phyloP scores from a whole-genome alignment of 2,329 filamentous ascomycete genomes.

The Alternaria sp. region DNA sequence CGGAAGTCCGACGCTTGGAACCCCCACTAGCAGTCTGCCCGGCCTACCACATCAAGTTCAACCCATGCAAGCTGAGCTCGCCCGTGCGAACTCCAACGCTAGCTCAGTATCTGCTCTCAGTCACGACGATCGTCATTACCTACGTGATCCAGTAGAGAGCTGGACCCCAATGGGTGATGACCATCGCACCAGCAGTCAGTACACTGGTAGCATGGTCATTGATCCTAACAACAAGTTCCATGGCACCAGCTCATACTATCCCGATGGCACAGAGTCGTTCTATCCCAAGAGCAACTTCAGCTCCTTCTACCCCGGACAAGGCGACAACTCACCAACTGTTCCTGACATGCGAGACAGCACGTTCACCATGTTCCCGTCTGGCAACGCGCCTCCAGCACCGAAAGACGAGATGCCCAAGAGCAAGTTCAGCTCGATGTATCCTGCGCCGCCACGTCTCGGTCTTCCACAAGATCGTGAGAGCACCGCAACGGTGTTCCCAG shows the following conservation, averaged over 20 bases:
- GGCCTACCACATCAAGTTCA: constrained; percentile 47
- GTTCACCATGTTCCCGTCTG: constrained; percentile 41
- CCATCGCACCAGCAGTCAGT: constrained; percentile 54
- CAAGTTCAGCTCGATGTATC: constrained; percentile 40
- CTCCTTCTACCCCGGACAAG: constrained; percentile 53
- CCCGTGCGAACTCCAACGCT: constrained; percentile 47
- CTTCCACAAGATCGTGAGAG: constrained; percentile 61
- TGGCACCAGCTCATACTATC: constrained; percentile 61
- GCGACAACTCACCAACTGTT: constrained; percentile 56
- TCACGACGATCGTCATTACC: constrained; percentile 42
- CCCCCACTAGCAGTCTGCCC: constrained; percentile 58
- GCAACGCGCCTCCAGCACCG: constrained; percentile 25
- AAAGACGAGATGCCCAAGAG: constrained; percentile 27
- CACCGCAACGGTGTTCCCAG: constrained; percentile 47
- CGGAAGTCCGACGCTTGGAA: constrained; percentile 73
- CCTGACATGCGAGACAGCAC: constrained; percentile 71
- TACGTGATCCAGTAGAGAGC: constrained; percentile 41
- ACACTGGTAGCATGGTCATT: constrained; percentile 54
- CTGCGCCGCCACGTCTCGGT: constrained; percentile 38
- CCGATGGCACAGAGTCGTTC: constrained; percentile 45
- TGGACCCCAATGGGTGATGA: constrained; percentile 49
- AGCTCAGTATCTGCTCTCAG: constrained; percentile 46
- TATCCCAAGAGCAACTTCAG: constrained; percentile 65
- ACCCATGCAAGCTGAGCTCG: constrained; percentile 51
- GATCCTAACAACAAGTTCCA: constrained; percentile 56